Evolutionary conservation across 2,329 filamentous ascomycete species (phyloP).

Genomic region (Pseudogymnoascus sp.): DNA sequence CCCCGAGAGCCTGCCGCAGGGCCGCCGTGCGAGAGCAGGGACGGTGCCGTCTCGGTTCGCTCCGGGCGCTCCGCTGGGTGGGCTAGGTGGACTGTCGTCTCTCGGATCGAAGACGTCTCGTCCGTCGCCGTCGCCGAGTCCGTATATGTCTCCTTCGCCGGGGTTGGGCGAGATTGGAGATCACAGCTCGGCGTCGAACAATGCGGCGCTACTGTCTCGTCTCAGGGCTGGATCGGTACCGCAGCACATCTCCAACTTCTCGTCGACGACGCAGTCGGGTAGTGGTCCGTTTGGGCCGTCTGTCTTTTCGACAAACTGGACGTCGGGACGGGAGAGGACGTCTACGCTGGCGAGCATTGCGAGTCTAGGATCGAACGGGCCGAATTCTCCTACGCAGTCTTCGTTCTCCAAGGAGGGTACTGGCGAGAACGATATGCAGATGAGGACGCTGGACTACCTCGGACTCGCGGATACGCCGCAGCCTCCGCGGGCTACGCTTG

Average conservation of each 20-base stretch:
- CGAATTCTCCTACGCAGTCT: slow-evolving; percentile 77
- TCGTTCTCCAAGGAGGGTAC: slow-evolving; percentile 78
- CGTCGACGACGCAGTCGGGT: slow-evolving; percentile 43
- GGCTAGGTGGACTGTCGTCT: slow-evolving; percentile 37
- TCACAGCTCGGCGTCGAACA: slow-evolving; percentile 39
- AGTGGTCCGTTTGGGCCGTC: slow-evolving; percentile 75
- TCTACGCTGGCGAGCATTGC: slow-evolving; percentile 75
- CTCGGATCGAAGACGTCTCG: slow-evolving; percentile 70
- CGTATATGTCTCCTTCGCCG: slow-evolving; percentile 64
- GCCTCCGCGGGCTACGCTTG: slow-evolving; percentile 63
- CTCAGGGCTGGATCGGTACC: slow-evolving; percentile 91
- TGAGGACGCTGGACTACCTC: slow-evolving; percentile 89
- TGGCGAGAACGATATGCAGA: slow-evolving; percentile 76
- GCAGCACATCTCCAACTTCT: slow-evolving; percentile 61
- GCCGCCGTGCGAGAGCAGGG: slow-evolving; percentile 77
- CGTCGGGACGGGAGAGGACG: slow-evolving; percentile 68
- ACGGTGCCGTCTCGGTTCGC: slow-evolving; percentile 95
- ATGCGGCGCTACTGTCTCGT: slow-evolving; percentile 70
- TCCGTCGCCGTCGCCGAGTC: slow-evolving; percentile 77
- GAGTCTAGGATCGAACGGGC: slow-evolving; percentile 84
- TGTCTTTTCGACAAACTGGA: slow-evolving; percentile 82
- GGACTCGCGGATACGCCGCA: slow-evolving; percentile 91
- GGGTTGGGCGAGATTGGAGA: slow-evolving; percentile 40
- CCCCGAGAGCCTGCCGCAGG: slow-evolving; percentile 56
- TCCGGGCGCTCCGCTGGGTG: slow-evolving; percentile 57